These are phyloP conservation scores for Diaporthe velutina DNA, from an alignment of 2,329 filamentous ascomycete genomes.

Conservation along the genomic window DNA sequence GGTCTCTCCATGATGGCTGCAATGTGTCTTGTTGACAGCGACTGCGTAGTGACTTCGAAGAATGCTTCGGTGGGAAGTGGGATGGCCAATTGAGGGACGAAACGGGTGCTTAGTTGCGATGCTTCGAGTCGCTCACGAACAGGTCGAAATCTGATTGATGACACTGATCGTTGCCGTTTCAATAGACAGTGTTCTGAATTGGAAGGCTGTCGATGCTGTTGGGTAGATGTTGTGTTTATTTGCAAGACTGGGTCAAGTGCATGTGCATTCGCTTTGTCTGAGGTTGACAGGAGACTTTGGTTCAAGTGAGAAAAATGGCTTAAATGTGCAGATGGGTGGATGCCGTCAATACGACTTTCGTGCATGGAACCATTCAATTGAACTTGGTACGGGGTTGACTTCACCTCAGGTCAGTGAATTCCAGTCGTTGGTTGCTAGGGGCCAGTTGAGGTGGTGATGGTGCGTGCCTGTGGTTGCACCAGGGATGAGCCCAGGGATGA, in stretches of 20 bases:
- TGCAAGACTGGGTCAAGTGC: neutral
- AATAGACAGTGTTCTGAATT: neutral
- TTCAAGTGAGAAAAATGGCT: neutral
- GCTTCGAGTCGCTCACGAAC: neutral
- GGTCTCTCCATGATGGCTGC: neutral
- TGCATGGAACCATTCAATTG: neutral
- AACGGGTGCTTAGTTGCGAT: neutral
- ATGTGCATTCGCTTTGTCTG: neutral
- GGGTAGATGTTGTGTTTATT: neutral
- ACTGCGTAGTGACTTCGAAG: neutral
- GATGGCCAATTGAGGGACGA: neutral
- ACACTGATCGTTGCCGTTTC: too few relatives aligned
- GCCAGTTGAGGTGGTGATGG: neutral
- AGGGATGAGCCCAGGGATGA: too few relatives aligned
- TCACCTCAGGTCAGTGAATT: neutral
- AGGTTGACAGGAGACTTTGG: too few relatives aligned
- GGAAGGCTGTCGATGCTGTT: neutral
- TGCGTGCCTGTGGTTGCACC: neutral
- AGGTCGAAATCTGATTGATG: too few relatives aligned
- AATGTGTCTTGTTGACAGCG: neutral
- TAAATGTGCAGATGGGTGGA: neutral
- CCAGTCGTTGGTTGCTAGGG: constrained; percentile 12
- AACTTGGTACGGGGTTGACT: neutral
- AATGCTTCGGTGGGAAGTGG: neutral
- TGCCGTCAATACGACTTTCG: too few relatives aligned